Base-by-base conservation (phyloP, 495 filamentous ascomycete genomes). In the Darksidea phi region DNA sequence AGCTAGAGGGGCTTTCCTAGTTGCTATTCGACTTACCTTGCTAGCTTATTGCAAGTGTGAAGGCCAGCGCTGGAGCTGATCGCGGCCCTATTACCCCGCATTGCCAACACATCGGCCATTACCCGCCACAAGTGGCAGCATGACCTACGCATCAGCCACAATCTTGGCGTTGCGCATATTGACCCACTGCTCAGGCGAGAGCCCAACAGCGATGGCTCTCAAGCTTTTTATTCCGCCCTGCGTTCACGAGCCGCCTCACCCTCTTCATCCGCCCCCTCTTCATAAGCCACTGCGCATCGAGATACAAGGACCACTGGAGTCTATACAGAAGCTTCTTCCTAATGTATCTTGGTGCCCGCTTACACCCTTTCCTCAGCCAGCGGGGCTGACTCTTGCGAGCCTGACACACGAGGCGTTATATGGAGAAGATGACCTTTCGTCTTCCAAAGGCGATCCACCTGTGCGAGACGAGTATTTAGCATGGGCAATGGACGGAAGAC, bases 221-320 rank as follows among this genome's bases (percentile, higher is more conserved):
- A 48, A 61, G 8, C 59, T 61, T 21, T 61, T 48, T 49, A 61
- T 61, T 54, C 51, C 50, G 25, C 59, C 50, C 59, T 61, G 50
- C 28, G 55, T 55, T 48, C 43, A 61, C 55, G 25, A 54, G 10
- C 37, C 5, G 50, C 59, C 59, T 54, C 28, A 48, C 55, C 34
- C 48, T 8, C 8, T 34, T 48, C 59, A 61, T 55, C 41, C 41
- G 38, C 59, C 59, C 20, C 59, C 59, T 61, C 42, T 10, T 8
- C 1, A 48, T 7, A 61, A 61, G 49, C 59, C 50, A 55, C 26
- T 61, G 50, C 3, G 59, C n/a, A 48, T 61, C 25, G 4, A 61
- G 59, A 61, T 61, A 61, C 59, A 61, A 21, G 50, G 59, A 55
- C 59, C 59, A 61, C 59, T 61, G 48, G 50, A 61, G 59, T 34